Evolutionary conservation across 2,329 filamentous ascomycete species (phyloP).

Genomic region (Metarhizium robertsii): DNA sequence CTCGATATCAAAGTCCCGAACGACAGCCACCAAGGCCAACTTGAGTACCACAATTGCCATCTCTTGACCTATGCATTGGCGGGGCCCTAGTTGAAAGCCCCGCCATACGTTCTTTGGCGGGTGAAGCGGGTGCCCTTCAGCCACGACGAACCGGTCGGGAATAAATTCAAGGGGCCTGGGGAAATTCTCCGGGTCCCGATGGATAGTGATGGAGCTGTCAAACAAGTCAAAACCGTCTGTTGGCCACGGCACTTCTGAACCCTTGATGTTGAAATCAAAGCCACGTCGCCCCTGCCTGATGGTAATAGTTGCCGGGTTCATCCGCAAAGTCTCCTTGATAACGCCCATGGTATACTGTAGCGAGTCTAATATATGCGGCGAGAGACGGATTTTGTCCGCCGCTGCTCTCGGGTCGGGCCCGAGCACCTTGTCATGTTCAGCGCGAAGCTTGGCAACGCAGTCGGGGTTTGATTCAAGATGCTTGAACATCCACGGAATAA

Average conservation of each 20-base stretch:
- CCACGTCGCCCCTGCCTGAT: neutral
- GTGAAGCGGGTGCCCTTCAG: neutral
- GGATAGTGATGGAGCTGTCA: neutral
- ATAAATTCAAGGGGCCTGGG: neutral
- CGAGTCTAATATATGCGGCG: neutral
- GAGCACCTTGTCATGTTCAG: neutral
- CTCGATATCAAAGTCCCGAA: neutral
- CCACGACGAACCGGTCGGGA: neutral
- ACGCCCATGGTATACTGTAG: neutral
- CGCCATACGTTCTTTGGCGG: neutral
- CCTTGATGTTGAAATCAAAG: neutral
- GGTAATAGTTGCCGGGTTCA: neutral
- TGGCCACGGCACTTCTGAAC: neutral
- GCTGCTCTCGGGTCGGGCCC: neutral
- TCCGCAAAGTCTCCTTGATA: neutral
- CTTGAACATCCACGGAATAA: conserved; percentile 6
- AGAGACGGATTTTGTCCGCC: neutral
- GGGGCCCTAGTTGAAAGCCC: neutral
- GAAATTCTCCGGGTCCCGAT: neutral
- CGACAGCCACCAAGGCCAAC: neutral
- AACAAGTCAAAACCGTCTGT: neutral
- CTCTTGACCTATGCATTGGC: neutral
- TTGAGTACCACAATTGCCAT: neutral
- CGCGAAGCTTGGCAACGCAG: neutral
- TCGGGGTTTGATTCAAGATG: conserved; percentile 1